Conservation (phyloP, 176 grass and related monocot genomes). For the Leersia perrieri region DNA sequence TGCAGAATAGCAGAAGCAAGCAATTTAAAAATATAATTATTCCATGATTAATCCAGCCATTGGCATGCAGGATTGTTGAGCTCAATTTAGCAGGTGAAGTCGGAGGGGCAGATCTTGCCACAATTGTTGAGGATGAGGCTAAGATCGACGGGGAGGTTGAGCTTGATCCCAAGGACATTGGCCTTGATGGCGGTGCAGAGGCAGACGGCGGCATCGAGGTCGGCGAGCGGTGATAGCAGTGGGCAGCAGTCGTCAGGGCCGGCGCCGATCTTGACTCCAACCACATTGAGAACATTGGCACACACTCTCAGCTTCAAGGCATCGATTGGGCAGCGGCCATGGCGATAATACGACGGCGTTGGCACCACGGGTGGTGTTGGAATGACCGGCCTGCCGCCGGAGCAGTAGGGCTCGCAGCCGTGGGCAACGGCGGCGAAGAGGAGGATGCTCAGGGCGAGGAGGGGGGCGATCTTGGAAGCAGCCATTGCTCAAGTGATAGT, state of each 20-base stretch:
- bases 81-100: background rate
- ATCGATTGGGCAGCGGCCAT: conserved; percentile 13
- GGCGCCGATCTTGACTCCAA: background rate
- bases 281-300: background rate
- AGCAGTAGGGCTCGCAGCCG: background rate
- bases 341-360: too few relatives aligned
- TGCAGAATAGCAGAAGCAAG: too few relatives aligned
- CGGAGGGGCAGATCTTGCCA: background rate
- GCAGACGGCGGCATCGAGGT: conserved; percentile 42
- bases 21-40: too few relatives aligned
- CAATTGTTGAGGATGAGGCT: conserved; percentile 34
- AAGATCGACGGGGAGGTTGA: conserved; percentile 31
- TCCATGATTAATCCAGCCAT: too few relatives aligned
- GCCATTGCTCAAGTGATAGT: background rate
- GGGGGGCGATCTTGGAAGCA: background rate
- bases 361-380: too few relatives aligned
- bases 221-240: conserved; percentile 7
- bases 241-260: conserved; percentile 30
- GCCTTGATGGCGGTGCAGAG: conserved; percentile 48
- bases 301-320: conserved; percentile 29
- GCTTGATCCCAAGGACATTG: conserved; percentile 29
- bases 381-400: too few relatives aligned
- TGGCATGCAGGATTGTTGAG: too few relatives aligned
- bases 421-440: conserved; percentile 4
- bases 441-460: conserved; percentile 8